Evolutionary conservation across 108 stramenopile species (phyloP), one percentile per base, ranked within the genome.

Genomic region (Cyclotella kingstonii): DNA sequence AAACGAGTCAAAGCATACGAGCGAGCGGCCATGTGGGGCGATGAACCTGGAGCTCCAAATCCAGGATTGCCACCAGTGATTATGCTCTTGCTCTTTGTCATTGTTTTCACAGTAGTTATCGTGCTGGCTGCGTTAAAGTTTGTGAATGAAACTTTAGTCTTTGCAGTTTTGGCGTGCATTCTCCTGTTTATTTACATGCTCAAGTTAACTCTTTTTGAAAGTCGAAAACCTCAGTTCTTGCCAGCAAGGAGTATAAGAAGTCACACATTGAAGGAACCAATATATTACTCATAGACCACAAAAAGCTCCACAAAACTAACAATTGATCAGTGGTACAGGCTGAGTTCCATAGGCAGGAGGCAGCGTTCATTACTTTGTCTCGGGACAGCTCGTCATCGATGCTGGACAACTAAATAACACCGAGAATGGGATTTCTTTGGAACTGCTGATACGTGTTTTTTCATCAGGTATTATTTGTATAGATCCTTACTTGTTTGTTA

Each of bases 161-260:
- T 93, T 60, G 84, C 91, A 11, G 89, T 93, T 14, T 87, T 90
- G 15, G 74, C 86, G 1, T 90, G 91, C 48, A 72, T 93, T 28
- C 70, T 93, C 19, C 62, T 93, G 3, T 93, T 93, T 61, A 80
- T 93, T 19, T 93, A 90, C 78, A 90, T 90, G 89, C 73, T 94
- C 38, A 90, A 87, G 73, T 59, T 94, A 73, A 94, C 92, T 12
- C 57, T 94, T 57, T 94, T 94, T 59, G 89, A 90, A 56, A 78
- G 73, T 35, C 48, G 76, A 48, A 73, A 68, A 46, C 71, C 66
- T 12, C 57, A 66, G 21, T 77, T 77, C 45, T 28, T 77, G 28
- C 76, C 76, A 22, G 59, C 65, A 38, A 62, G 74, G 42, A 61
- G 54, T 19, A 47, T 51, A 11, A 62, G 61, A 45, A 76, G 57